Evolutionary conservation across 2,329 filamentous ascomycete species (phyloP), one percentile per base, ranked within the genome.

Genomic region (Plectosphaerella cucumerina): DNA sequence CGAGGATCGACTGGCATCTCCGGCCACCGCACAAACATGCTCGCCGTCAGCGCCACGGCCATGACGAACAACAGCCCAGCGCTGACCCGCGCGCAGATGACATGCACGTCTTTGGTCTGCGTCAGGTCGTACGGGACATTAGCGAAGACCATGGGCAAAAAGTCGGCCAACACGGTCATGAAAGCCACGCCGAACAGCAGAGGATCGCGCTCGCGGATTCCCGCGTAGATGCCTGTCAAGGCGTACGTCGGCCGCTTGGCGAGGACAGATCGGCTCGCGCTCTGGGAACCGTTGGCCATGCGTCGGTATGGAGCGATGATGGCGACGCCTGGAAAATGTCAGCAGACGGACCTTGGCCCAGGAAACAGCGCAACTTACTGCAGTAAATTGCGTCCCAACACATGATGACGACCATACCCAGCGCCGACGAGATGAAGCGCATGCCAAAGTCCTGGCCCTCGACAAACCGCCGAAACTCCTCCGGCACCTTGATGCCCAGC

Each of bases 141-240:
- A 55, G 73, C 67, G 2, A 80, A 66, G 2, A 75, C 63, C 20
- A 78, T 63, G 2, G 76, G 76, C n/a, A 80, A 69, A 44, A 77
- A 70, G 45, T 80, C 76, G 20, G 75, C 69, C 2, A 78, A 62
- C 20, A 78, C 67, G 4, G 73, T 65, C 44, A 73, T 70, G 5
- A 70, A 54, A 0, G 73, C 69, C 9, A 73, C 68, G 14, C 68
- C 50, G 21, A 70, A 64, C 1, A 75, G 65, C 52, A 74, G 75
- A 6, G 63, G 48, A 31, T 78, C 69, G 10, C 61, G 60, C 21
- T 66, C 58, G 5, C 56, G 45, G n/a, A 72, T 51, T 5, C 70
- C 68, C 10, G 65, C 61, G 56, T 66, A 63, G 53, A 80, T 53
- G 1, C 73, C 75, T 0, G 68, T 72, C 35, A 78, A 73, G 3